Evolutionary conservation across 2,329 filamentous ascomycete species (phyloP).

Genomic region (Dothidotthia symphoricarpi): DNA sequence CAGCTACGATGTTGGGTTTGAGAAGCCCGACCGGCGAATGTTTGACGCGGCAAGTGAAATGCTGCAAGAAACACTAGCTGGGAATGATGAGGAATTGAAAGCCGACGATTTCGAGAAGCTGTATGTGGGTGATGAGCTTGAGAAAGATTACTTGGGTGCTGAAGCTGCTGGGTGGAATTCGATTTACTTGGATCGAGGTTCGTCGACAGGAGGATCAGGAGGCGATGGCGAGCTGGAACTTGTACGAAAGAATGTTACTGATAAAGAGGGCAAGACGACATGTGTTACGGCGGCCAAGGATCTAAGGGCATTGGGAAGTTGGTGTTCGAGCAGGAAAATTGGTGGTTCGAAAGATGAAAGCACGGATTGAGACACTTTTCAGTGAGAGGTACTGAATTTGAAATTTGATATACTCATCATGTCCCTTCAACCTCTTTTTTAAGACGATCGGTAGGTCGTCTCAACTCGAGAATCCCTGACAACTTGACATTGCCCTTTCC

Average conservation of each 20-base stretch:
- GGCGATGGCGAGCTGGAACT: too few species aligned
- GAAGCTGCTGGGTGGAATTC: conserved; percentile 49
- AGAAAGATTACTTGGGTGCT: conserved; percentile 54
- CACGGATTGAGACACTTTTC: too few species aligned
- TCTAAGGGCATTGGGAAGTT: too few species aligned
- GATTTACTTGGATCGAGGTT: conserved; percentile 44
- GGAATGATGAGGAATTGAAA: conserved; percentile 5
- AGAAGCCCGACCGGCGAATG: conserved; percentile 59
- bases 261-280: too few species aligned
- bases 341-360: too few species aligned
- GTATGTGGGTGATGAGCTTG: conserved; percentile 56
- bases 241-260: too few species aligned
- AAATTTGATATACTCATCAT: too few species aligned
- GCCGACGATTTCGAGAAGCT: conserved; percentile 43
- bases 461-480: conserved; percentile 54
- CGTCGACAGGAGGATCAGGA: too few species aligned
- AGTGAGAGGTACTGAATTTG: too few species aligned
- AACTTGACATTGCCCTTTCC: conserved; percentile 71
- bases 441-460: conserved; percentile 12
- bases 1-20: conserved; percentile 62
- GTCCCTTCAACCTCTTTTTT: too few species aligned
- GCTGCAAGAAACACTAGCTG: conserved; percentile 36
- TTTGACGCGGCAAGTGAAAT: conserved; percentile 56
- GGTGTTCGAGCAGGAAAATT: too few species aligned
- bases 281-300: too few species aligned